Percentiles rank a stretch among this genome's conserved stretches.
These are phyloP conservation scores for Fusarium sp. DNA, from an alignment of 2,329 filamentous ascomycete species.

Conservation along the genomic window DNA sequence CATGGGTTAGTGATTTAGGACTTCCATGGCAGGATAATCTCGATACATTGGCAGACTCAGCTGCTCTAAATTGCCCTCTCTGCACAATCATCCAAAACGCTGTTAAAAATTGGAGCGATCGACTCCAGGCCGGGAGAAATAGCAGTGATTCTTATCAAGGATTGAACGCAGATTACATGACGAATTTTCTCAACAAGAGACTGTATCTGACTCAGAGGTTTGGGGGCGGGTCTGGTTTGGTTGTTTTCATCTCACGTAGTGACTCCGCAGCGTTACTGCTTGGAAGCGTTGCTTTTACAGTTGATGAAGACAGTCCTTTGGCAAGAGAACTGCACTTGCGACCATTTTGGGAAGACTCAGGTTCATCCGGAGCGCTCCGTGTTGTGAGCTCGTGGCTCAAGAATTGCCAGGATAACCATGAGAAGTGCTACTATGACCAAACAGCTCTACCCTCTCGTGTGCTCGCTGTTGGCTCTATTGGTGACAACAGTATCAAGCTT, in stretches of 20 bases:
- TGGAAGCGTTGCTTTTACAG: fast-evolving
- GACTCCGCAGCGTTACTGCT: fast-evolving
- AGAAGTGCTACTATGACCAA: fast-evolving
- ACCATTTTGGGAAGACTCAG: neutral
- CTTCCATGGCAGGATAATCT: neutral
- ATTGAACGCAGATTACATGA: too few species aligned
- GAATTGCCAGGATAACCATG: neutral
- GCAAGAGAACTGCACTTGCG: fast-evolving
- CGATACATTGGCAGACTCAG: neutral
- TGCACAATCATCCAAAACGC: neutral
- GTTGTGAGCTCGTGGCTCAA: neutral
- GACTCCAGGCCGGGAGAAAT: neutral
- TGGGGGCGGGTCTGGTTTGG: fast-evolving
- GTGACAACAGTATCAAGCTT: neutral
- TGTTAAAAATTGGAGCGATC: neutral
- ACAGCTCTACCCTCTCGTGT: fast-evolving
- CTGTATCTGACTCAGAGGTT: neutral
- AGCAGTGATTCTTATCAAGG: too few species aligned
- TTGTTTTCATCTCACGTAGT: fast-evolving
- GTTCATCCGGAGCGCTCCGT: fast-evolving
- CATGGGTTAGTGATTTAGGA: too few species aligned
- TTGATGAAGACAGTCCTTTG: fast-evolving
- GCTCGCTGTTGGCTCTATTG: neutral
- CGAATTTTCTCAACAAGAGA: too few species aligned
- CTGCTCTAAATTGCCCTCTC: neutral